Percentiles rank a stretch among this genome's conserved stretches.
Evolutionary conservation across 2,329 filamentous ascomycete genomes (phyloP).

Genomic region (Penicillium italicum): DNA sequence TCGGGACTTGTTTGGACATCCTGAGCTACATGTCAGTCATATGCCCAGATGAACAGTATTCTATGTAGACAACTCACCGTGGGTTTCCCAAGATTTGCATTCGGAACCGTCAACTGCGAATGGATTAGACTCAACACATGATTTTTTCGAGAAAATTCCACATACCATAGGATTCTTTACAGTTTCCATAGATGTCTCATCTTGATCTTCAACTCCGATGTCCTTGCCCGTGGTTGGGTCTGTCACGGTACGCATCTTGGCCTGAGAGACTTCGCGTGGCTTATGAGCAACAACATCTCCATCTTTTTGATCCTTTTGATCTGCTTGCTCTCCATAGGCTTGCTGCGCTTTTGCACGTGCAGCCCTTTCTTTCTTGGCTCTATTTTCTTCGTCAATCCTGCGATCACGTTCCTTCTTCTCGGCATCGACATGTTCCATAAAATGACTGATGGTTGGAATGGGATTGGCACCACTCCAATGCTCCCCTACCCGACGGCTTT

Average conservation of each 20-base stretch:
- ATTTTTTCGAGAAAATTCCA: neutral
- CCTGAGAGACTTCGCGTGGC: slow-evolving; percentile 42
- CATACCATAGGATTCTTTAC: slow-evolving; percentile 68
- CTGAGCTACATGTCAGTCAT: slow-evolving; percentile 24
- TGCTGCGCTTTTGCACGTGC: slow-evolving; percentile 27
- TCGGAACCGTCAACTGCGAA: slow-evolving; percentile 72
- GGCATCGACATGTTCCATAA: slow-evolving; percentile 71
- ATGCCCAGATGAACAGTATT: neutral
- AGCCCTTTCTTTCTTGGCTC: slow-evolving; percentile 26
- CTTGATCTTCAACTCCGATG: slow-evolving; percentile 79
- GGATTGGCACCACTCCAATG: slow-evolving; percentile 82
- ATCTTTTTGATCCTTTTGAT: slow-evolving; percentile 47
- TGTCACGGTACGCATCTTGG: slow-evolving; percentile 61
- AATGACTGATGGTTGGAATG: slow-evolving; percentile 82
- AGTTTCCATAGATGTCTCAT: slow-evolving; percentile 64
- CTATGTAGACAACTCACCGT: slow-evolving; percentile 47
- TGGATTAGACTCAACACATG: neutral
- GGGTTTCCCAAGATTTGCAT: slow-evolving; percentile 76
- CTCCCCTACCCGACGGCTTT: slow-evolving; percentile 52
- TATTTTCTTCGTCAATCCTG: slow-evolving; percentile 60
- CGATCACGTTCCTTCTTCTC: slow-evolving; percentile 75
- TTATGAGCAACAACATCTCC: slow-evolving; percentile 47
- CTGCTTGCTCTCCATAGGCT: slow-evolving; percentile 27
- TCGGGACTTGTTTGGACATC: slow-evolving; percentile 66
- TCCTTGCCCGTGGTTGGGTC: slow-evolving; percentile 86